Base-by-base conservation (phyloP, 257 asterid genomes). In the Handroanthus guayacan region DNA sequence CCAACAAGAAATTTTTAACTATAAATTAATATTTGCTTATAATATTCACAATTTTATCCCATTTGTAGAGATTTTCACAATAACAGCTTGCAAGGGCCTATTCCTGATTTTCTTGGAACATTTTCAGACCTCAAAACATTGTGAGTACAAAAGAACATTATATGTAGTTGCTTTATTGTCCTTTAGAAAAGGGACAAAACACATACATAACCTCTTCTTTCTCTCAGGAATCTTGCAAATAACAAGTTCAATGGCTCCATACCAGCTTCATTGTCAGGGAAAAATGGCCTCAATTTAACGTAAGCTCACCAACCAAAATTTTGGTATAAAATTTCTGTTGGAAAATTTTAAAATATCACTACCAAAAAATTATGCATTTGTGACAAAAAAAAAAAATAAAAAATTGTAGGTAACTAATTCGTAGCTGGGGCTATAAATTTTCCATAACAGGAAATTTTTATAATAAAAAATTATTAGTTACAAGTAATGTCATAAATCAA, bases 31-130 rank as follows among this genome's bases (percentile, higher is more conserved):
- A 39, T 39, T 39, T 39, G 44, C 44, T 39, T 39, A 39, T 3
- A 39, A 39, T 39, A 39, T 39, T 39, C 7, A 4, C 44, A 39
- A 39, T 39, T 39, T 6, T 39, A 25, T 39, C 6, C 5, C 7
- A 39, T 39, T 39, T 6, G 5, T 80, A 88, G 92, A 77, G 89
- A 90, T 76, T 56, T 90, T 72, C 83, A 82, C 5, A 79, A 82
- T 64, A 86, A 90, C 79, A 75, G 84, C 70, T 60, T 90, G 77
- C n/a, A 14, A 14, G 96, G 94, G 43, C 75, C 86, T 1, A 81
- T 90, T 72, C 96, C 94, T n/a, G 85, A 81, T 71, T 90, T 84
- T 52, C 87, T 88, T 12, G 87, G 91, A 61, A 18, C 82, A 38
- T 75, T 88, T 2, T 86, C 92, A 0, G 75, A 80, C 75, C 91